phyloP scores from a whole-genome alignment of 2,329 filamentous ascomycete species.

The Botrytis elliptica region DNA sequence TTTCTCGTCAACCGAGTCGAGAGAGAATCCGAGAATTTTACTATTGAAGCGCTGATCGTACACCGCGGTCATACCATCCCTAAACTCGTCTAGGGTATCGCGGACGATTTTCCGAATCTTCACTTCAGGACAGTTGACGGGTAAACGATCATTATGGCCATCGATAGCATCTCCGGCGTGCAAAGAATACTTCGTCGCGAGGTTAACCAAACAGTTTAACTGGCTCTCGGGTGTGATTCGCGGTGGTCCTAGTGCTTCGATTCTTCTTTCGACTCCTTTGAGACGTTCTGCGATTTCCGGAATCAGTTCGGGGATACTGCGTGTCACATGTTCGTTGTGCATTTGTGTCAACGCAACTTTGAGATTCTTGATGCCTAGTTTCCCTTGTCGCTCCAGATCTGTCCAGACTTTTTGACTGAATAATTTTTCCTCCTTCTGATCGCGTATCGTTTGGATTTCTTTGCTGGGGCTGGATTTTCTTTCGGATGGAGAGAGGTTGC shows the following conservation, averaged over 20 bases:
- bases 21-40: neutral
- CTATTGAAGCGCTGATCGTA: neutral
- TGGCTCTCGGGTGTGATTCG: neutral
- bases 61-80: neutral
- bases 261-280: no score
- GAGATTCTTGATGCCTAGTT: slow-evolving; percentile 6
- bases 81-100: neutral
- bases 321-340: slow-evolving; percentile 17
- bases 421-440: neutral
- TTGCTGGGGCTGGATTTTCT: neutral
- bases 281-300: slow-evolving; percentile 2
- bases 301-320: slow-evolving; percentile 20
- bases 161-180: slow-evolving; percentile 1
- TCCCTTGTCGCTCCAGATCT: neutral
- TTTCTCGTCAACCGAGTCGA: neutral
- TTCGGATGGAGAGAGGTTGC: neutral
- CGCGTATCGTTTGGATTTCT: neutral
- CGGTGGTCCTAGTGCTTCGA: neutral
- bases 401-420: neutral
- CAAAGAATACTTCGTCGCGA: neutral
- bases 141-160: slow-evolving; percentile 8
- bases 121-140: neutral
- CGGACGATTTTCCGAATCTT: slow-evolving; percentile 11
- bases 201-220: neutral
- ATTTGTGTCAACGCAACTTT: slow-evolving; percentile 9